phyloP scores from a whole-genome alignment of 2,329 filamentous ascomycete genomes.

The Fusarium citri region DNA sequence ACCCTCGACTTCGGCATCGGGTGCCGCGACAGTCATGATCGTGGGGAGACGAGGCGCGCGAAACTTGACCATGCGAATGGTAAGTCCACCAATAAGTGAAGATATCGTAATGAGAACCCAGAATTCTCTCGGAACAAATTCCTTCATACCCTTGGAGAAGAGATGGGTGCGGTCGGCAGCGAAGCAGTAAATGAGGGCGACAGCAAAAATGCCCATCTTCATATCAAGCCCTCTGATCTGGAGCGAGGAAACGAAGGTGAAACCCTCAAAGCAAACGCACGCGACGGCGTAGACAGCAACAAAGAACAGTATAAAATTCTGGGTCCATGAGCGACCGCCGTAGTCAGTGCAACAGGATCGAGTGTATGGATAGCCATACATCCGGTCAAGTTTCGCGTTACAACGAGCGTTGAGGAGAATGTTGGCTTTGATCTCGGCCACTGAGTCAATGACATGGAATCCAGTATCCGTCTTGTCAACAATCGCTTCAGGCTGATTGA shows the following conservation, averaged over 20 bases:
- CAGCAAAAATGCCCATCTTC: slow-evolving; percentile 44
- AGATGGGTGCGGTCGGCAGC: slow-evolving; percentile 47
- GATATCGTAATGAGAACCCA: slow-evolving; percentile 26
- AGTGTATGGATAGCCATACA: slow-evolving; percentile 56
- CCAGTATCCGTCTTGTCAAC: slow-evolving; percentile 42
- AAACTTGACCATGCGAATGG: slow-evolving; percentile 34
- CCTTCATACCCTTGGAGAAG: slow-evolving; percentile 46
- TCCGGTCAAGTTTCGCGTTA: slow-evolving; percentile 53
- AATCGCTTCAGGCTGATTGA: slow-evolving; percentile 34
- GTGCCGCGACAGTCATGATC: neutral
- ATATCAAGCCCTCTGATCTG: slow-evolving; percentile 37
- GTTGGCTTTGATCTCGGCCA: slow-evolving; percentile 51
- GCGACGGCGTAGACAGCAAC: slow-evolving; percentile 28
- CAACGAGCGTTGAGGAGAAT: slow-evolving; percentile 66
- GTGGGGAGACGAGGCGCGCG: slow-evolving; percentile 25
- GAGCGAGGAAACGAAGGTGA: slow-evolving; percentile 27
- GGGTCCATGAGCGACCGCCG: slow-evolving; percentile 36
- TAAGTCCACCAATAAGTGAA: slow-evolving; percentile 16
- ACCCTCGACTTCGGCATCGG: neutral
- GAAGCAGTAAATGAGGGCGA: slow-evolving; percentile 46
- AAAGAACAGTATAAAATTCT: slow-evolving; percentile 41
- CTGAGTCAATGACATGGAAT: slow-evolving; percentile 49
- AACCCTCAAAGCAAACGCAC: slow-evolving; percentile 35
- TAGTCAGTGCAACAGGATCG: slow-evolving; percentile 67
- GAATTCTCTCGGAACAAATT: slow-evolving; percentile 38